Evolutionary conservation across 2,329 filamentous ascomycete species (phyloP), one percentile per base, ranked within the genome.

Genomic region (Stagonosporopsis vannaccii): DNA sequence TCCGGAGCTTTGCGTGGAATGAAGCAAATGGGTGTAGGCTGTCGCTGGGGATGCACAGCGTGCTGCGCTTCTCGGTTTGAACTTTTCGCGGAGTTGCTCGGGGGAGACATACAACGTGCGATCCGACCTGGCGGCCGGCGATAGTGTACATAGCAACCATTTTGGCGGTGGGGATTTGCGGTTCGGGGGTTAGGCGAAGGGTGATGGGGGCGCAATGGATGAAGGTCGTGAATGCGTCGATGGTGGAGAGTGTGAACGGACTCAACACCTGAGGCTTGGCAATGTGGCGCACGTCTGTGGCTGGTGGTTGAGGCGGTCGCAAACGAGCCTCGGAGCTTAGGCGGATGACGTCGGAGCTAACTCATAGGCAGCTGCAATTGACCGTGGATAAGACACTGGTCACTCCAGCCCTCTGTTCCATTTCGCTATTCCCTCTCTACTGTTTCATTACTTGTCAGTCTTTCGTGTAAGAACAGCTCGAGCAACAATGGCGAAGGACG

Each of bases 61-160:
- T 28, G 26, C 28, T n/a, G 7, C 52, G 33, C 9, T n/a, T 22
- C 25, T 36, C 35, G 35, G 17, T 23, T 43, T 49, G 51, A 62
- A 60, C 60, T 65, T 63, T 66, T 66, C 58, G 37, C 55, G 32
- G 47, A 37, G 15, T 6, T n/a, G 26, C 26, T 35, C 42, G 33
- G 35, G 59, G 58, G 44, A 30, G 4, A 79, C 81, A 62, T 78
- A 84, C 81, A 62, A 80, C 72, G 74, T 84, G 81, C 59, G 81
- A 82, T 75, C 81, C 81, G 70, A 84, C 78, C 76, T 83, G 79
- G 66, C 80, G 79, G 75, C 81, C 81, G 63, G 76, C 68, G 66
- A 83, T 75, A 54, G 77, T 75, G 77, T 84, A 84, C 73, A 79
- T 80, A 66, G 76, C 78, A 71, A 83, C 81, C 81, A 84, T 84